Base-by-base conservation (phyloP, 441 rosid genomes). In the Rhodomyrtus psidioides region DNA sequence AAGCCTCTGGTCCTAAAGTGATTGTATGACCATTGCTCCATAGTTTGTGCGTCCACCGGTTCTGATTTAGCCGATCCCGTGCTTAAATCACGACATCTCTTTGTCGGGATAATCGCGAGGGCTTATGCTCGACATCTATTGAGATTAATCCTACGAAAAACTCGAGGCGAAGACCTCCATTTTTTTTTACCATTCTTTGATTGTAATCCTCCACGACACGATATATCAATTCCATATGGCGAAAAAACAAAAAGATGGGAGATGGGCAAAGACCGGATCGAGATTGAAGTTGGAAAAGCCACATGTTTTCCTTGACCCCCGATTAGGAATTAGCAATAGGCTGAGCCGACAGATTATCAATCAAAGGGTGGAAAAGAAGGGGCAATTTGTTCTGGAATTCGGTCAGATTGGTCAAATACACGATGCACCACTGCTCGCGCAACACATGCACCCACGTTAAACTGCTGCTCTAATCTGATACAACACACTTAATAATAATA, bases 51-150 rank as follows among this genome's bases (percentile, higher is more conserved):
- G 6, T 15, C 15, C 49, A 44, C 10, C 17, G 57, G 24, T 7
- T 55, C 26, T 4, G 24, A 19, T 6, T 60, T 7, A 2, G 3
- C 16, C 5, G 0, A 16, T 15, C 7, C 24, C 1, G 1, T 60
- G 0, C 6, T 28, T 8, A 28, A 34, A 34, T 65, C 46, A 65
- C 1, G 1, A 0, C 1, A 1, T 34, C 76, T 19, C 30, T 19
- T 23, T 42, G 2, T 23, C 3, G 30, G 5, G 9, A 14, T 30
- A 70, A 39, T 70, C 42, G 0, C 5, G 0, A 7, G 51, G 5
- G n/a, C 21, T 39, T 39, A 39, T 0, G 79, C 79, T 21, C 23
- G 49, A 21, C 79, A 39, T 70, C 16, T 13, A 21, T 70, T 5
- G 26, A 39, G 51, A 21, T 12, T 1, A 39, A 15, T 21, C 4